These are phyloP conservation scores for Rheum nobile DNA, from an alignment of 148 eudicot species.

Conservation along the genomic window DNA sequence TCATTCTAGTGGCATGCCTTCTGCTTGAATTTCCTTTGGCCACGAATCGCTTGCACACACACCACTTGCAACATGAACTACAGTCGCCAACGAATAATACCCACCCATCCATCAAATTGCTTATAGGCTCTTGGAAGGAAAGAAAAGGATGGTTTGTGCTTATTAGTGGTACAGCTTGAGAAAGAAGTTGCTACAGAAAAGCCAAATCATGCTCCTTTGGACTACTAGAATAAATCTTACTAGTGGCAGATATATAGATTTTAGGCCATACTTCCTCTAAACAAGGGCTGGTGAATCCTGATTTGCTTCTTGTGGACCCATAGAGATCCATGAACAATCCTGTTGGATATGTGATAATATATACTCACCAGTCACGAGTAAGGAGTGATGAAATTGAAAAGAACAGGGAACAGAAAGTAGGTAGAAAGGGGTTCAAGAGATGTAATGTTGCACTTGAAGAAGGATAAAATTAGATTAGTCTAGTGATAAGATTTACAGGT, in stretches of 20 bases:
- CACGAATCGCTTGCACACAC: not conserved
- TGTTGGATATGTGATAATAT: not conserved
- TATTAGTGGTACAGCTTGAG: not conserved
- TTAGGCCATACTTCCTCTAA: not conserved
- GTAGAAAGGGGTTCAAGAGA: not conserved
- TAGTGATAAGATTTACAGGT: not conserved
- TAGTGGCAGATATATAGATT: not conserved
- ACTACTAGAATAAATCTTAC: not conserved
- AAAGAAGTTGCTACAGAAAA: not conserved
- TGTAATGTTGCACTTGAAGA: not conserved
- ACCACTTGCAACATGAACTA: not conserved
- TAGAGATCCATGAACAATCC: not conserved
- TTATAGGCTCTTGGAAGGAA: not conserved
- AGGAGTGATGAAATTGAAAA: conserved; percentile 1
- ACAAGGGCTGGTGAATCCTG: not conserved
- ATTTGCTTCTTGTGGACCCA: not conserved
- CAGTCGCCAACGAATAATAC: not conserved
- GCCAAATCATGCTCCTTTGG: not conserved
- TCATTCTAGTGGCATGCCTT: not conserved
- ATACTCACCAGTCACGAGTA: too few species aligned
- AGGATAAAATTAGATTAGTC: not conserved
- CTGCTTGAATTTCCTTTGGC: not conserved
- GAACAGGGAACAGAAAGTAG: conserved; percentile 4
- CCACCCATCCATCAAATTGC: not conserved
- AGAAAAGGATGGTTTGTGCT: not conserved